These are phyloP conservation scores for Wolfiporia cocos DNA, from an alignment of 1,284 basidiomycete genomes.

Conservation along the genomic window DNA sequence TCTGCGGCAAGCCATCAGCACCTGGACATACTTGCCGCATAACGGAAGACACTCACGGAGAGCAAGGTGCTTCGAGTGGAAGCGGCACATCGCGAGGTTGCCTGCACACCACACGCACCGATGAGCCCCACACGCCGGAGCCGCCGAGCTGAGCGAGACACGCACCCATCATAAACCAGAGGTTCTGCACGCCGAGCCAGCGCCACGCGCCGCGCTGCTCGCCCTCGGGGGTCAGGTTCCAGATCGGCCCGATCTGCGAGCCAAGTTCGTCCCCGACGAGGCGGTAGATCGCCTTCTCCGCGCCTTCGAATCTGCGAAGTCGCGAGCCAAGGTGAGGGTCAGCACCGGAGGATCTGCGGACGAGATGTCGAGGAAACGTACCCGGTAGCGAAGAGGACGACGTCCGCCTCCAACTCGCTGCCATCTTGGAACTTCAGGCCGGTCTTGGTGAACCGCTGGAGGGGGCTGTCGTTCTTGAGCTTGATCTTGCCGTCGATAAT, in stretches of 20 bases:
- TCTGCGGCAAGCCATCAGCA: slow-evolving; percentile 26
- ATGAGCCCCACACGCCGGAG: no score
- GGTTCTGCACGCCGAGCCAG: slow-evolving; percentile 41
- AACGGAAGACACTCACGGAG: slow-evolving; percentile 38
- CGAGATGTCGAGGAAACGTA: no score
- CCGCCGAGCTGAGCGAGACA: slow-evolving; percentile 2
- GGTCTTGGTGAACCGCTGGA: slow-evolving; percentile 47
- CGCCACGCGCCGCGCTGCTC: slow-evolving; percentile 48
- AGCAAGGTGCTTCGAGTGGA: slow-evolving; percentile 53
- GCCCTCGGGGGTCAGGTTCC: slow-evolving; percentile 53
- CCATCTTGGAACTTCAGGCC: slow-evolving; percentile 64
- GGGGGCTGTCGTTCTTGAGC: slow-evolving; percentile 57
- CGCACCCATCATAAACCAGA: slow-evolving; percentile 55
- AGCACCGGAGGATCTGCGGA: no score
- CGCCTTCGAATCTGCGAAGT: slow-evolving; percentile 32
- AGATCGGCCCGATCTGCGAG: slow-evolving; percentile 40
- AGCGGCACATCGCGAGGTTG: slow-evolving; percentile 46
- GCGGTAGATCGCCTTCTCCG: slow-evolving; percentile 31
- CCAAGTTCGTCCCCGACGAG: slow-evolving; percentile 46
- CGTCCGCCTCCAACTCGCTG: slow-evolving; percentile 56
- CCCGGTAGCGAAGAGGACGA: slow-evolving; percentile 66
- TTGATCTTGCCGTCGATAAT: slow-evolving; percentile 72
- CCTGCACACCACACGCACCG: slow-evolving; percentile 28
- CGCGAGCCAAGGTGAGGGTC: no score
- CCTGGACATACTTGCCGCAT: not conserved